Conservation (phyloP, 2,329 filamentous ascomycete genomes). For the Aspergillus sp. region DNA sequence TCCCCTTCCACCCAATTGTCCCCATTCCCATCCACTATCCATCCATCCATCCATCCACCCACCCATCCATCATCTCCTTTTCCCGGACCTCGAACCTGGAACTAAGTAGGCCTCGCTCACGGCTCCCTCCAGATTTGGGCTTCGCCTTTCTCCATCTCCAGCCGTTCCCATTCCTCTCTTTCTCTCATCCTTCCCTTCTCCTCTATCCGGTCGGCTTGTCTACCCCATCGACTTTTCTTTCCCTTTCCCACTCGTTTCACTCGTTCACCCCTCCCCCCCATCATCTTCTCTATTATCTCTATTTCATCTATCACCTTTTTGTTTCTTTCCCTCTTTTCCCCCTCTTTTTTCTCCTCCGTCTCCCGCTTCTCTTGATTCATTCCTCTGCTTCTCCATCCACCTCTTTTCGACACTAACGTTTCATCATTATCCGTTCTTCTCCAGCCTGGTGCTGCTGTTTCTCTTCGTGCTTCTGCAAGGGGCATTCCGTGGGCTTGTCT, state of each 20-base stretch:
- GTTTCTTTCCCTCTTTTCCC: conserved; percentile 11
- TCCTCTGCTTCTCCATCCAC: conserved; percentile 11
- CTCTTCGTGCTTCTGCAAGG: conserved; percentile 21
- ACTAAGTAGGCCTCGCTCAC: not conserved
- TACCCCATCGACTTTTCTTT: not conserved
- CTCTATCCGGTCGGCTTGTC: conserved; percentile 1
- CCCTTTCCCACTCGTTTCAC: conserved; percentile 3
- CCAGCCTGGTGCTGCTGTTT: conserved; percentile 33
- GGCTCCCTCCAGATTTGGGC: conserved; percentile 1
- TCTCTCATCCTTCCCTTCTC: conserved; percentile 5
- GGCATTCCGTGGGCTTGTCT: conserved; percentile 8
- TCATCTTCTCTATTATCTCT: conserved; percentile 11
- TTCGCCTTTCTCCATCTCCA: conserved; percentile 8
- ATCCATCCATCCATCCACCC: not conserved
- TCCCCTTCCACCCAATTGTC: not conserved
- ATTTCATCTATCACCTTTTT: conserved; percentile 17
- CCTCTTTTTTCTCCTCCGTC: conserved; percentile 6
- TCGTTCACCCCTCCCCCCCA: conserved; percentile 7
- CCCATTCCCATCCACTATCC: not conserved
- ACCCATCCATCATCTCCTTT: conserved; percentile 4
- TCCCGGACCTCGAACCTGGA: not conserved
- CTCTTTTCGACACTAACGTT: conserved; percentile 23
- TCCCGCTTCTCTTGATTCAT: conserved; percentile 13
- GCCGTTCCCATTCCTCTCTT: conserved; percentile 7
- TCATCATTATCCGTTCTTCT: conserved; percentile 22